Base-by-base conservation (phyloP, 2,329 filamentous ascomycete genomes). In the Lecanicillium sp. region DNA sequence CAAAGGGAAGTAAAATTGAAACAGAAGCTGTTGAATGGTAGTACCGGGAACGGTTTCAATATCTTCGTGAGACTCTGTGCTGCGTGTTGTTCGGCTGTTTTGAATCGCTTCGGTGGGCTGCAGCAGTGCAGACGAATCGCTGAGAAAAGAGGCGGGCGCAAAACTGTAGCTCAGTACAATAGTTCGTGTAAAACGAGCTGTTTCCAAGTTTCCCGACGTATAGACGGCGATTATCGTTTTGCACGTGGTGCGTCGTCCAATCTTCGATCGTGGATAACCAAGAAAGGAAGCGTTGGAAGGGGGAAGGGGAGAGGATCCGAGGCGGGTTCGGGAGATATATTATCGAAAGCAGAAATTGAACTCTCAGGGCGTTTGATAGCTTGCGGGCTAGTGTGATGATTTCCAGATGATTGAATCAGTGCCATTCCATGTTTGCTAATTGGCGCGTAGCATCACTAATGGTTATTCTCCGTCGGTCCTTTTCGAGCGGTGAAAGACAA, bases 71-170 rank as follows among this genome's bases (percentile, higher is more conserved):
- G 24, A 47, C 44, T 40, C n/a, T 29, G 45, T 48, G 30, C 14
- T 48, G 38, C 45, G 38, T 42, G n/a, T 15, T 42, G n/a, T 27
- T 48, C 45, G 45, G 37, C 30, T 48, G 45, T 42, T 37, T n/a
- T 30, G 21, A 19, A 35, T 48, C 30, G 23, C 38, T 48, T 48
- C 38, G 45, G 38, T 24, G 32, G 42, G 37, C 29, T 29, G 30
- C 24, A 42, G 38, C 37, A 23, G 29, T 24, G 26, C 14, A 8
- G n/a, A 27, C 14, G 12, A 12, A 33, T 23, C 5, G n/a, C 24
- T 3, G 17, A 5, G 14, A 29, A 24, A 41, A 17, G 24, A 30
- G 17, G 14, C 17, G 23, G 15, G 24, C 6, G 8, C 26, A 29
- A n/a, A n/a, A n/a, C n/a, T n/a, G n/a, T n/a, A n/a, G n/a, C n/a